Evolutionary conservation across 2,329 filamentous ascomycete genomes (phyloP), one percentile per base, ranked within the genome.

Genomic region (Aureobasidium vineae): DNA sequence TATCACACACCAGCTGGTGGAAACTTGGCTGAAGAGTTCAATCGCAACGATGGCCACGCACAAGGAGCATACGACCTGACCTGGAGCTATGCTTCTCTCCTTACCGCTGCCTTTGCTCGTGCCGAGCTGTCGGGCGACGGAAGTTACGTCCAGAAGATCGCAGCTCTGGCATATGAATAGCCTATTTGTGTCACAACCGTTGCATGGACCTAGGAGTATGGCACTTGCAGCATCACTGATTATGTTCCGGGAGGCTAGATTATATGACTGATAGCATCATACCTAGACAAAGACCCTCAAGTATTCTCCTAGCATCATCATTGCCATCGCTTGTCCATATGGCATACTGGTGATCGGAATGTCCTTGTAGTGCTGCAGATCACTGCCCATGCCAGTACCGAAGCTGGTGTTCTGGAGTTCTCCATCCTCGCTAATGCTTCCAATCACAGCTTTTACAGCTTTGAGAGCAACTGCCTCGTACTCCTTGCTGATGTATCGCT

Each of bases 291-390:
- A 89, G 38, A 82, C 83, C 56, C 89, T 82, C 76, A 90, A 74
- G 71, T 89, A 90, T 77, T 94, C 90, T 0, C 89, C 89, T 69
- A 93, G 75, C 0, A 89, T 87, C 87, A 93, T 92, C 69, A 92
- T 91, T 0, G 89, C 90, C 90, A 93, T 92, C 0, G 90, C 89
- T 75, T 93, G 90, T 0, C 90, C 90, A 72, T 93, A 93, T 7
- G 90, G 90, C 90, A 93, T 94, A 71, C 88, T 89, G 2, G 90
- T 94, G 68, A 88, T 78, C 1, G 87, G 83, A 67, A 94, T 92
- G 69, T 90, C 85, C 76, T 89, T 88, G 73, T 94, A 93, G 75
- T 91, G 89, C 77, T 92, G 85, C 73, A 92, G 75, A 66, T 84
- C 83, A 70, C 85, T 81, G 0, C 90, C 90, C 89, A 94, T 92